Evolutionary conservation across 1,139 yeast genomes (phyloP).

Genomic region (Candida glucosophila): DNA sequence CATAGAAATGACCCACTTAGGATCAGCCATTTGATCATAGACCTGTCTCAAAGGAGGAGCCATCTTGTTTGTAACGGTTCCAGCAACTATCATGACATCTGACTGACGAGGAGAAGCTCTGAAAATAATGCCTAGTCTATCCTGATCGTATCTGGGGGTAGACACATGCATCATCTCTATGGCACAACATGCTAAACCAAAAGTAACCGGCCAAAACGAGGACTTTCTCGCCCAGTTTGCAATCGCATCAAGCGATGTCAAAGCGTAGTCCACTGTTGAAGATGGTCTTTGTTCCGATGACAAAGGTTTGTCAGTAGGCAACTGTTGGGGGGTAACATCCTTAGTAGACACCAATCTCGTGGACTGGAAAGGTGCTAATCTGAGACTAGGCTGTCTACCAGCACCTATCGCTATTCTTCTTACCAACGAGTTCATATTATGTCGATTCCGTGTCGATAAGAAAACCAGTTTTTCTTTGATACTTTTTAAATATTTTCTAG

Average conservation of each 20-base stretch:
- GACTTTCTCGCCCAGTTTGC: constrained; percentile 93
- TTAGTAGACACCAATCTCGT: constrained; percentile 22
- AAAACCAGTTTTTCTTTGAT: no score
- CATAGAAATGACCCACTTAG: constrained; percentile 87
- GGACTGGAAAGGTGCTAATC: constrained; percentile 6
- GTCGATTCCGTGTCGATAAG: no score
- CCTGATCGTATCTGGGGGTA: constrained; percentile 88
- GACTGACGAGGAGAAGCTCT: constrained; percentile 93
- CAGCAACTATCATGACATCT: constrained; percentile 90
- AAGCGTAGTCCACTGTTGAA: constrained; percentile 66
- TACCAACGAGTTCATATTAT: constrained; percentile 9
- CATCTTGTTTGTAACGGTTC: constrained; percentile 88
- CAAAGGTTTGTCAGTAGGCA: constrained; percentile 39
- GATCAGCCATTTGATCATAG: constrained; percentile 92
- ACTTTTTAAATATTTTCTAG: no score
- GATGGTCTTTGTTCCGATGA: constrained; percentile 37
- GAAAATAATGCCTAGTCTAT: constrained; percentile 86
- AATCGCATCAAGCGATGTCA: constrained; percentile 75
- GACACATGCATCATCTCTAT: constrained; percentile 96
- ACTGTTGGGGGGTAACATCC: constrained; percentile 35
- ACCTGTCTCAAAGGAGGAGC: constrained; percentile 92
- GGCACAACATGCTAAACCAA: constrained; percentile 89
- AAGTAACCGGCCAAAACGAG: constrained; percentile 90
- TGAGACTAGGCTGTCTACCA: constrained; percentile 10
- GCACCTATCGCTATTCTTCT: constrained; percentile 16